A percentile compares a stretch with the other conserved stretches of the same genome.
Conservation (phyloP, 2,329 filamentous ascomycete species). For the Epichloe sp. region DNA sequence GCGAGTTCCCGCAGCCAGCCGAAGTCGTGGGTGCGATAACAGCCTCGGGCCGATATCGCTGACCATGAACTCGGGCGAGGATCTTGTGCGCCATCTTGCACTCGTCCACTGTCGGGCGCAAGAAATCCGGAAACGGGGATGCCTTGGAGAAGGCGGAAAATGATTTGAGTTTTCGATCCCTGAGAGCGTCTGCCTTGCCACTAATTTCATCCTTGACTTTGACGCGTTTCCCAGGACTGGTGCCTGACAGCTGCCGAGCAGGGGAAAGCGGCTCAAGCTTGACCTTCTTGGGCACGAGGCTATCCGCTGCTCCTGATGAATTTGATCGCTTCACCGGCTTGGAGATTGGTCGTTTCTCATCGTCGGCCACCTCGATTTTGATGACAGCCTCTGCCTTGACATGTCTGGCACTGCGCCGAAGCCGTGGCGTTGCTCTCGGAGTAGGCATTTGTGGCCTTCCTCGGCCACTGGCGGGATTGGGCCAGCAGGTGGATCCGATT, state of each 20-base stretch:
- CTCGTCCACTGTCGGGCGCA: slow-evolving; percentile 51
- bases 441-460: not conserved
- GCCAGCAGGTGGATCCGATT: not conserved
- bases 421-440: not conserved
- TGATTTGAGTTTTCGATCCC: slow-evolving; percentile 29
- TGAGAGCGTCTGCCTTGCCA: slow-evolving; percentile 15
- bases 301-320: slow-evolving; percentile 17
- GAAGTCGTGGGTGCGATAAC: slow-evolving; percentile 49
- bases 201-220: not conserved
- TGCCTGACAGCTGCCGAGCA: not conserved
- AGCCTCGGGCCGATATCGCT: slow-evolving; percentile 44
- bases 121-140: slow-evolving; percentile 56
- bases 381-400: not conserved
- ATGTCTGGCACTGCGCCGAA: slow-evolving; percentile 4
- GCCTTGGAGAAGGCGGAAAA: slow-evolving; percentile 25
- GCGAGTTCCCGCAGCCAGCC: slow-evolving; percentile 45
- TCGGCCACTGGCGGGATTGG: not conserved
- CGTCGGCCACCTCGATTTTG: not conserved
- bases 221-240: not conserved
- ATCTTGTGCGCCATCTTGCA: slow-evolving; percentile 55
- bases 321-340: not conserved
- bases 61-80: slow-evolving; percentile 52
- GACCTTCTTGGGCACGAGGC: slow-evolving; percentile 1
- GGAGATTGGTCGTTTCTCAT: not conserved
- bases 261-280: slow-evolving; percentile 3